These are phyloP conservation scores for Astrothelium subdiscretum DNA, from an alignment of 495 filamentous ascomycete species.

Conservation along the genomic window DNA sequence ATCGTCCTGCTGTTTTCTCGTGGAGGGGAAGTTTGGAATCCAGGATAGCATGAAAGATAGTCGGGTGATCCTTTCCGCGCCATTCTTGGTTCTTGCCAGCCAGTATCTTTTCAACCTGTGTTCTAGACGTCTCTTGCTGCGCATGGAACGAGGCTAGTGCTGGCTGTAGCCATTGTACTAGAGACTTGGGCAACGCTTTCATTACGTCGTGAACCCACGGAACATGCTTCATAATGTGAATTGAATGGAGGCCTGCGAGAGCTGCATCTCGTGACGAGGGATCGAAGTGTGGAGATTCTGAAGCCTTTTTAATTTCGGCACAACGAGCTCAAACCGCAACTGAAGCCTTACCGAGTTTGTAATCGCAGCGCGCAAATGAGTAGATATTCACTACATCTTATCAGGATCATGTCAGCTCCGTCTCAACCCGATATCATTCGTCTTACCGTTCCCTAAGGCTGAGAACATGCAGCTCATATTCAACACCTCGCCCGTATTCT, in stretches of 20 bases:
- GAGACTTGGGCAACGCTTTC: neutral
- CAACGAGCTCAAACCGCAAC: neutral
- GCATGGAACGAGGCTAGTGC: neutral
- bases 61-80: neutral
- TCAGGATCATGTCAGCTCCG: neutral
- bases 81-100: neutral
- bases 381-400: neutral
- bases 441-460: neutral
- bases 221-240: neutral
- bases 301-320: neutral
- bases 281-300: neutral
- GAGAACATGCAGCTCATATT: neutral
- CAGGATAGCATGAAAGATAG: slow-evolving; percentile 10
- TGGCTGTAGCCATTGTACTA: neutral
- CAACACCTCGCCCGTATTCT: neutral
- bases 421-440: neutral
- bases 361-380: neutral
- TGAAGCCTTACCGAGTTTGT: neutral
- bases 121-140: neutral
- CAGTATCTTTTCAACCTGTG: neutral
- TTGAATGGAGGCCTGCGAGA: neutral
- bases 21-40: slow-evolving; percentile 3
- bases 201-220: neutral
- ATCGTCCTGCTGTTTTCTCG: slow-evolving; percentile 27
- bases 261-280: neutral